Evolutionary conservation across 345 rosid genomes (phyloP).

Genomic region (Viola odorata): DNA sequence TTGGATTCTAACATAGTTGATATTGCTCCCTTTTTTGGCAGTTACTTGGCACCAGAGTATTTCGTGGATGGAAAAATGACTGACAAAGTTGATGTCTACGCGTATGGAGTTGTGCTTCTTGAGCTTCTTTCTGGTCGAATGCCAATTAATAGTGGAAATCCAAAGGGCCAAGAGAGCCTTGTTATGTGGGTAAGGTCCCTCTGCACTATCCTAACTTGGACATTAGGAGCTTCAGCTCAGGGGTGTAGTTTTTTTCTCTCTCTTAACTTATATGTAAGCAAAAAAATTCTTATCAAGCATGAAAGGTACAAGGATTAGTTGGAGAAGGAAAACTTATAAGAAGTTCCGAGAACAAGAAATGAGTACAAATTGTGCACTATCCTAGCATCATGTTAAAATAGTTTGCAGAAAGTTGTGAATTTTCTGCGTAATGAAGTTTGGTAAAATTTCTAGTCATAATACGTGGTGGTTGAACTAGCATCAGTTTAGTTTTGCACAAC

Average conservation of each 20-base stretch:
- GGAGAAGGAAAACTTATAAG: no score
- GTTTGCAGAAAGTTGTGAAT: no score
- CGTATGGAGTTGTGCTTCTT: conserved; percentile 87
- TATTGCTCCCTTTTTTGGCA: conserved; percentile 28
- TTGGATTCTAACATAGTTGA: conserved; percentile 1
- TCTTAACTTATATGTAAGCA: neutral
- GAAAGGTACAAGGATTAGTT: neutral
- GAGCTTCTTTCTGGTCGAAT: conserved; percentile 89
- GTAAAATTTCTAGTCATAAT: no score
- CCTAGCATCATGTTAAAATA: no score
- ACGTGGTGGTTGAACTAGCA: no score
- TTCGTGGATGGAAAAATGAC: conserved; percentile 90
- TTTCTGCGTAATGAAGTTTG: no score
- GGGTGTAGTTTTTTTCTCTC: neutral
- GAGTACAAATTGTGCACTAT: neutral
- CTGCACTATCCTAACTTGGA: neutral
- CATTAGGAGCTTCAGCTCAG: neutral
- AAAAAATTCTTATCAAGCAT: neutral
- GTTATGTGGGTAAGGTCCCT: conserved; percentile 77
- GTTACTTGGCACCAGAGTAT: conserved; percentile 98
- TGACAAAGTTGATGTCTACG: conserved; percentile 90
- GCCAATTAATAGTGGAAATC: conserved; percentile 57
- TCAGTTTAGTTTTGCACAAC: no score
- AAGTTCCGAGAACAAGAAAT: neutral
- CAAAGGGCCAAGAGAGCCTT: conserved; percentile 81